Evolutionary conservation across 148 eudicot species (phyloP), one percentile per base, ranked within the genome.

Genomic region (Polygonum maritimum): DNA sequence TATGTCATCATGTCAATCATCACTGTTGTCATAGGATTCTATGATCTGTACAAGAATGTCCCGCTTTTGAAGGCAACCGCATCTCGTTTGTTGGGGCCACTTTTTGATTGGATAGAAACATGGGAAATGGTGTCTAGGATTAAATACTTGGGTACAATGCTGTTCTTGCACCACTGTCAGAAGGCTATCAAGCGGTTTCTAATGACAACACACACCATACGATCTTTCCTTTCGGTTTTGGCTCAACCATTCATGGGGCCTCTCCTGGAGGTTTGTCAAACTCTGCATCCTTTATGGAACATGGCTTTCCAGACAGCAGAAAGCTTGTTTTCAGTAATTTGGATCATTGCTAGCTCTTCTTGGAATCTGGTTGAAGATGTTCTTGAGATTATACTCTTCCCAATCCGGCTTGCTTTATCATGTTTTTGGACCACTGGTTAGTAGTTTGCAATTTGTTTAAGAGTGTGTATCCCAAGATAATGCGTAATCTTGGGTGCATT

Each of bases 41-140:
- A 90, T 79, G 99, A 95, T 80, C 82, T 95, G 19, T 95, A 95
- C 82, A 95, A 95, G 83, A 95, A 95, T 79, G 96, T 95, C 75
- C 97, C 97, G 13, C 82, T 95, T 75, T 84, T 95, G 62, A 95
- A 95, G 82, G 97, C 88, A 4, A 87, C 99, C 19, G 92, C 92
- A 67, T 89, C 97, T 71, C 89, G 86, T 74, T 60, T 95, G 75
- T 95, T 85, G 75, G 97, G 99, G 36, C 99, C 99, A 13, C 84
- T 95, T 70, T 81, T 92, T 71, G 88, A 84, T 69, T 95, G 99
- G 99, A 89, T 95, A 77, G 99, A 95, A 80, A 84, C 87, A 36
- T 85, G 93, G 92, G 97, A 95, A 74, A 95, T 95, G 99, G 79
- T 89, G 41, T 88, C 99, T 11, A 85, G 99, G 80, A 87, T 95